phyloP scores from a whole-genome alignment of 345 rosid species.

The Cardamine occulta region DNA sequence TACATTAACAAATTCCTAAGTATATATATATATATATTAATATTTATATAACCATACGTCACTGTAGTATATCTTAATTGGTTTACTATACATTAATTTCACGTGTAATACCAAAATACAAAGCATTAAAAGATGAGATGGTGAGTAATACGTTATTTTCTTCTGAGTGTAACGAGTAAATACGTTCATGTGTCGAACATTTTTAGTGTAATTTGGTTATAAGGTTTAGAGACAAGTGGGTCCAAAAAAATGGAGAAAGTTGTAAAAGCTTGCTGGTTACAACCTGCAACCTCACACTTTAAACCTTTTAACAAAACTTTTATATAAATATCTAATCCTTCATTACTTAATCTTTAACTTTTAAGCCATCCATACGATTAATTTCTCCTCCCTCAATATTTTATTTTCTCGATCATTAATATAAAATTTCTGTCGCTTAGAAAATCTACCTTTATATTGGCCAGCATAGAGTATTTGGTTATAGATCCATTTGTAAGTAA shows the following conservation, averaged over 20 bases:
- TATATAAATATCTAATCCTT: constrained; percentile 16
- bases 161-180: background rate
- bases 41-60: background rate
- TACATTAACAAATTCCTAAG: background rate
- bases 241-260: constrained; percentile 28
- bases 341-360: background rate
- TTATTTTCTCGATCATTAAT: background rate
- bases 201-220: constrained; percentile 4
- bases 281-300: constrained; percentile 39
- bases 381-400: background rate
- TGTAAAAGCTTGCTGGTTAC: constrained; percentile 39
- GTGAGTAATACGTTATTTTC: background rate
- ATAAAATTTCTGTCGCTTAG: background rate
- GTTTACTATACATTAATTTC: background rate
- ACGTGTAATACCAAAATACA: background rate
- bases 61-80: background rate
- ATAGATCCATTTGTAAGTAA: background rate
- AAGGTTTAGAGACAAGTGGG: constrained; percentile 37
- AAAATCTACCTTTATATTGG: background rate
- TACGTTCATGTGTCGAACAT: background rate
- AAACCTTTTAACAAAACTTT: constrained; percentile 21
- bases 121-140: constrained; percentile 10
- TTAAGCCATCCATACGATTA: background rate
- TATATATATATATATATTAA: background rate
- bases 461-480: background rate